Base-by-base conservation (phyloP, 169 alveolate species). In the Theileria sp. region DNA sequence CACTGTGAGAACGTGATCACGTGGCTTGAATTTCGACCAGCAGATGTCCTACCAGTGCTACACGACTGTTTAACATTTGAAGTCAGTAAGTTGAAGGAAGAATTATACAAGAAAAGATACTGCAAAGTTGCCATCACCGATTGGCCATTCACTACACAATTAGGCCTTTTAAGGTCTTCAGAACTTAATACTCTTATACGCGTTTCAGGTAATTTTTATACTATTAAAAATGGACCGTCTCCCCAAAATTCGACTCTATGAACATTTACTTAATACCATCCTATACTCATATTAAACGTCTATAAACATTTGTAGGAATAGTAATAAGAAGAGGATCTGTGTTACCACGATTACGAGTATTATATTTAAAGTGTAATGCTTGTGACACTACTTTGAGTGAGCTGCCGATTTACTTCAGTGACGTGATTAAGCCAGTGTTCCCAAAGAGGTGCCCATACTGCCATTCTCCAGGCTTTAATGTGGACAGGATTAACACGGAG, bases 361-460 rank as follows among this genome's bases (percentile, higher is more conserved):
- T 96, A 54, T 94, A 89, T 82, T 88, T 93, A 81, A 93, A 93
- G 93, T 96, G 97, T 79, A 92, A 88, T 68, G 82, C 92, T 3
- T 93, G 96, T 86, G 96, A 93, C 49, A 79, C 88, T 10, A 89
- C 88, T 7, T 61, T 91, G 51, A 70, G 81, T 28, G 96, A 92
- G 62, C 81, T 88, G 67, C 95, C 95, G 50, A 91, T 91, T 56
- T 91, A 81, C 82, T 91, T 91, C 87, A 56, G 88, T 62, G 95
- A 91, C 67, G 88, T 77, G 65, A 78, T 86, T 36, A 88, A 78
- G 70, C 93, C 95, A 49, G 80, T 87, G 36, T 78, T 86, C 74
- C 96, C 96, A 56, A 95, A 94, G 58, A 88, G 93, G 49, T 97
- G 99, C 76, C 95, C 97, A 21, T 94, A 91, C 68, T 97, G 99